Evolutionary conservation across 345 rosid genomes (phyloP), one percentile per base, ranked within the genome.

Genomic region (Gossypium turneri): DNA sequence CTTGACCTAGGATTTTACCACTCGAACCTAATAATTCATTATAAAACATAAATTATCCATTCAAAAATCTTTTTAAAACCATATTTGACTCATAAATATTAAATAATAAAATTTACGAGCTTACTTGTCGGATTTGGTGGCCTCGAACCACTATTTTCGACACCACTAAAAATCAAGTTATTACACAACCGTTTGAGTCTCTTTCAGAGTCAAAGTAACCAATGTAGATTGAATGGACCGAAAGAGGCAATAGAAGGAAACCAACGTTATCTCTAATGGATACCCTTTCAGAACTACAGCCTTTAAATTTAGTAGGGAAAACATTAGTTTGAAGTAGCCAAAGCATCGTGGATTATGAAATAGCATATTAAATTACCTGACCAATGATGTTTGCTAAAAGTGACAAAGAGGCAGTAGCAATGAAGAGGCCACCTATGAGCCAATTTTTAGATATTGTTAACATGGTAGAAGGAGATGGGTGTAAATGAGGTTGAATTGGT

Each of bases 351-450:
- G 12, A 45, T 44, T 11, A 44, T 0, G 52, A 57, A 57, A 11
- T 11, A 16, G 45, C 45, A 59, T 48, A 7, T 24, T 20, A 34
- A 48, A 15, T 82, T 61, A 84, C 92, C 92, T 84, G 90, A 51
- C 75, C 79, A 24, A 63, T 78, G 67, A 72, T 81, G 65, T 19
- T 79, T 19, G 43, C 50, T 12, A 87, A 80, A 50, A 81, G 12
- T 38, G 78, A 89, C 17, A 85, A 69, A 67, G 17, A 34, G 48
- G 61, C 84, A 16, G 73, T 75, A 3, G 78, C 77, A 22, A 87
- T 41, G 72, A 85, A 81, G 25, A 84, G 64, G 75, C 85, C 90
- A 59, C 88, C 87, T 0, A 84, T 68, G 63, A 82, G 65, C 90
- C 90, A 87, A 52, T 75, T 71, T 77, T 69, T 68, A 52, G 76